These are phyloP conservation scores for Biscogniauxia sp. DNA, from an alignment of 2,329 filamentous ascomycete genomes.

Conservation along the genomic window DNA sequence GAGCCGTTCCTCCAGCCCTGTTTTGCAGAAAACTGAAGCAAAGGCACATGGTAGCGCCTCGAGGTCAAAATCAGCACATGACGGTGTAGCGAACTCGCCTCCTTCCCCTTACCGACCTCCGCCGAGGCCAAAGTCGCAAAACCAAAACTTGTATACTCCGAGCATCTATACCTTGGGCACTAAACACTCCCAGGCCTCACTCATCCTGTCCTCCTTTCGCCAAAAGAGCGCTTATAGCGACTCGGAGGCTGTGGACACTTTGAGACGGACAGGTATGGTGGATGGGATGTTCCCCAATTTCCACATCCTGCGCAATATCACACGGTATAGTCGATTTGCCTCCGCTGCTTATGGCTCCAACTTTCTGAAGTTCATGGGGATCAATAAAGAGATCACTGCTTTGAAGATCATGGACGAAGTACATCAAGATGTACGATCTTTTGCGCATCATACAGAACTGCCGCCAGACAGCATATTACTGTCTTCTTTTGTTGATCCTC, in stretches of 20 bases:
- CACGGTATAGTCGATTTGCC: slow-evolving; percentile 64
- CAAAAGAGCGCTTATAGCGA: slow-evolving; percentile 48
- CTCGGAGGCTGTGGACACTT: slow-evolving; percentile 45
- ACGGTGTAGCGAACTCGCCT: slow-evolving; percentile 6
- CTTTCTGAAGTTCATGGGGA: slow-evolving; percentile 62
- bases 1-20: slow-evolving; percentile 43
- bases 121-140: slow-evolving; percentile 32
- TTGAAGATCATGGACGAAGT: slow-evolving; percentile 44
- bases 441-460: slow-evolving; percentile 61
- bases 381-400: slow-evolving; percentile 49
- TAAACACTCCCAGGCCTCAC: slow-evolving; percentile 53
- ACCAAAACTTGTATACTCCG: slow-evolving; percentile 36
- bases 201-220: slow-evolving; percentile 49
- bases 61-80: slow-evolving; percentile 15
- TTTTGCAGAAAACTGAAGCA: slow-evolving; percentile 14
- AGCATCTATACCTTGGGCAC: slow-evolving; percentile 62
- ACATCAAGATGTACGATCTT: slow-evolving; percentile 61
- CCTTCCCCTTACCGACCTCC: slow-evolving; percentile 25
- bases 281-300: slow-evolving; percentile 58
- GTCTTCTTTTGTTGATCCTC: slow-evolving; percentile 68
- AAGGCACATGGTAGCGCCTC: slow-evolving; percentile 7
- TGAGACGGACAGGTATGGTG: slow-evolving; percentile 52
- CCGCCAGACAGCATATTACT: slow-evolving; percentile 59
- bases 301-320: slow-evolving; percentile 61
- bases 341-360: slow-evolving; percentile 65